Conservation (phyloP, 2,329 filamentous ascomycete species). For the Alternaria gansuensis region DNA sequence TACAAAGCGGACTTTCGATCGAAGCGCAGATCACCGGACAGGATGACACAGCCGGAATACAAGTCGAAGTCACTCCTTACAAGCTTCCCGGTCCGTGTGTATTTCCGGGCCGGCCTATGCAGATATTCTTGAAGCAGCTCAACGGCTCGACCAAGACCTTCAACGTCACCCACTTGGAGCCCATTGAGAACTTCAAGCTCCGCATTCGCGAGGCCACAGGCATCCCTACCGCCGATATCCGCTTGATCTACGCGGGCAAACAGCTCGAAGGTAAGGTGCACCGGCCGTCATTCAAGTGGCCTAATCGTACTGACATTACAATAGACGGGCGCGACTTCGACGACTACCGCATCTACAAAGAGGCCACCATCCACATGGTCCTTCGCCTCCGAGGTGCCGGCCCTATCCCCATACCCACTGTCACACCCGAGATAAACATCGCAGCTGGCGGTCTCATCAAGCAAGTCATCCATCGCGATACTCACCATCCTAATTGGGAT, state of each 20-base stretch:
- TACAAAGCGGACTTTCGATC: slow-evolving; percentile 56
- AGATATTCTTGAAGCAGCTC: slow-evolving; percentile 6
- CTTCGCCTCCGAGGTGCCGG: slow-evolving; percentile 69
- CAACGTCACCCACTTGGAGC: slow-evolving; percentile 69
- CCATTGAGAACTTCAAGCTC: slow-evolving; percentile 90
- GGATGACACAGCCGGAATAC: slow-evolving; percentile 55
- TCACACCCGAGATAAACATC: slow-evolving; percentile 47
- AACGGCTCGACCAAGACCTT: slow-evolving; percentile 68
- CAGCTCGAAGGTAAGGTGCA: slow-evolving; percentile 55
- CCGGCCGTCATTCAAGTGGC: not conserved
- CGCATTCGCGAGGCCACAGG: slow-evolving; percentile 67
- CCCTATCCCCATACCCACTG: not conserved
- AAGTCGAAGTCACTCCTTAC: slow-evolving; percentile 55
- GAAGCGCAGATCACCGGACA: slow-evolving; percentile 58
- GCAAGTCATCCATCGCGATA: slow-evolving; percentile 52
- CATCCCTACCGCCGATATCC: not conserved
- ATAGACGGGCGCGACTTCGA: slow-evolving; percentile 57
- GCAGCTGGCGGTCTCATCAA: slow-evolving; percentile 55
- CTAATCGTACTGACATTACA: slow-evolving; percentile 70
- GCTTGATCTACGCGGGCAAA: slow-evolving; percentile 78
- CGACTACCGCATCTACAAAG: slow-evolving; percentile 68
- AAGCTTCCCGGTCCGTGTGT: not conserved
- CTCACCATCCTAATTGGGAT: slow-evolving; percentile 18
- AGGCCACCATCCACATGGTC: slow-evolving; percentile 73
- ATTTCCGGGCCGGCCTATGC: not conserved